These are phyloP conservation scores for Annulohypoxylon bovei DNA, from an alignment of 495 filamentous ascomycete genomes.

Conservation along the genomic window DNA sequence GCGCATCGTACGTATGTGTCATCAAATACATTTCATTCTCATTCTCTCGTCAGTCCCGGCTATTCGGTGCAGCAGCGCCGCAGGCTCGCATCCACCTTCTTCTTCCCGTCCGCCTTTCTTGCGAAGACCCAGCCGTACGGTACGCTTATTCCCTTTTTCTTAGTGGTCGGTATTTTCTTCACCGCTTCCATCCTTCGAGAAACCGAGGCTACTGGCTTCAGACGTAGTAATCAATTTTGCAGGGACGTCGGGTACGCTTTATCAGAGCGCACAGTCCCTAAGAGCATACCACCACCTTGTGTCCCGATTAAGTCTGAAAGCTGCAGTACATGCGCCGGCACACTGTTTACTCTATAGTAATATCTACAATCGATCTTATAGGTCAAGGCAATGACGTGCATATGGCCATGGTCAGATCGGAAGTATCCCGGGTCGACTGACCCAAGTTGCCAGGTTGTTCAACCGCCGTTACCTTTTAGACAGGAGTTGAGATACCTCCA, in stretches of 20 bases:
- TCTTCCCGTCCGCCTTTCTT: conserved; percentile 20
- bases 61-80: conserved; percentile 43
- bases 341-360: conserved; percentile 35
- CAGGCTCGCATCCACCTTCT: conserved; percentile 41
- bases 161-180: conserved; percentile 29
- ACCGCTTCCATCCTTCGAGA: conserved; percentile 30
- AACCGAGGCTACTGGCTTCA: conserved; percentile 20
- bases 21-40: conserved; percentile 24
- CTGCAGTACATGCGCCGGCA: conserved; percentile 26
- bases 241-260: conserved; percentile 18
- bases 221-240: conserved; percentile 24
- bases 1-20: conserved; percentile 31
- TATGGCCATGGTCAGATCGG: conserved; percentile 39
- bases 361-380: conserved; percentile 27
- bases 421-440: conserved; percentile 40
- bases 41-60: conserved; percentile 43
- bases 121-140: conserved; percentile 38
- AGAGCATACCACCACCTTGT: conserved; percentile 7
- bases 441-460: conserved; percentile 31
- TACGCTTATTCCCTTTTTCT: conserved; percentile 25
- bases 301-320: conserved; percentile 17
- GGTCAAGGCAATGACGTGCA: conserved; percentile 41
- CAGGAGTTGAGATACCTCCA: conserved; percentile 28
- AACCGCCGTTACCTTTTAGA: conserved; percentile 17
- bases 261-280: conserved; percentile 25